These are phyloP conservation scores for Pleurotus sapidus DNA, from an alignment of 768 basidiomycete genomes.

Conservation along the genomic window DNA sequence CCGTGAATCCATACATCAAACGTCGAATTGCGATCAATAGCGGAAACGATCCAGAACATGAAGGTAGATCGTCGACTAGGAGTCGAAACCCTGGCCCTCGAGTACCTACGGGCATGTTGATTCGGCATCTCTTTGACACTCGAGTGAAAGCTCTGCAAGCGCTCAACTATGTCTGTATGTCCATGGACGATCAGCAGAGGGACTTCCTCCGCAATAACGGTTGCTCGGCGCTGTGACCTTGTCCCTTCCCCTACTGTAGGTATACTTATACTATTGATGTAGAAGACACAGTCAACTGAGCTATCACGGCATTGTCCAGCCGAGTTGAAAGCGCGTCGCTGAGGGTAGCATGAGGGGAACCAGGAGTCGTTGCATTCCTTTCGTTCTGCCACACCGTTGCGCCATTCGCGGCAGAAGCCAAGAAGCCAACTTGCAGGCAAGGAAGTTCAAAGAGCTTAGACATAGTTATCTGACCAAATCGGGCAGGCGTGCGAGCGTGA, in stretches of 20 bases:
- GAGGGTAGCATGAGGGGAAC: too few relatives aligned
- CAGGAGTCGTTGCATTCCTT: too few relatives aligned
- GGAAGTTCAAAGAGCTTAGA: too few relatives aligned
- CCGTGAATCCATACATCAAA: conserved; percentile 39
- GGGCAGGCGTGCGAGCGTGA: too few relatives aligned
- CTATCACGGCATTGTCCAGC: too few relatives aligned
- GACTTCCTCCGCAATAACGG: background rate
- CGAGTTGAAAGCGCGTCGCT: too few relatives aligned
- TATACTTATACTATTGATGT: too few relatives aligned
- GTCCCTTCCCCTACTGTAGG: background rate
- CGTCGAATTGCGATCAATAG: background rate
- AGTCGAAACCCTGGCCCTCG: background rate
- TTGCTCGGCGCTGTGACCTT: background rate
- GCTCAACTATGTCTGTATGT: background rate
- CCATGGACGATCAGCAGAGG: background rate
- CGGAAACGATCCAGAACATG: background rate
- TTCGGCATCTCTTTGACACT: background rate
- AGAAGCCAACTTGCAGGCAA: too few relatives aligned
- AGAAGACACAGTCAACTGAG: too few relatives aligned
- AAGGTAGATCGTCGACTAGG: background rate
- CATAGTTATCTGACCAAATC: too few relatives aligned
- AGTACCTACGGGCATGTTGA: background rate
- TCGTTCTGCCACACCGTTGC: too few relatives aligned
- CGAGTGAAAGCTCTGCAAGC: background rate
- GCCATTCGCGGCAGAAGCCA: too few relatives aligned